Conservation (phyloP, 192 early-diverging fungal genomes). For the Allomyces javanicus region DNA sequence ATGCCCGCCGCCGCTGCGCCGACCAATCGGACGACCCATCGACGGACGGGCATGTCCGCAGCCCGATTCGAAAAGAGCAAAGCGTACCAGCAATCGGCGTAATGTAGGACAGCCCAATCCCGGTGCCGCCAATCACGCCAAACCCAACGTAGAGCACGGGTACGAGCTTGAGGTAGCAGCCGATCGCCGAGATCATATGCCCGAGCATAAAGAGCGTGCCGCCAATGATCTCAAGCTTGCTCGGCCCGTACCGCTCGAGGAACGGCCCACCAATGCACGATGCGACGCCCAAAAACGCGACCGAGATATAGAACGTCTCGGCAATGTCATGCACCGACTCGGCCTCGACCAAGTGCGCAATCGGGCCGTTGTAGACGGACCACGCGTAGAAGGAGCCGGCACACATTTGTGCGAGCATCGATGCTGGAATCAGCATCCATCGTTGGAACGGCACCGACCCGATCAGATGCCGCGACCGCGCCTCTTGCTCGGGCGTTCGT, state of each 20-base stretch:
- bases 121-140: conserved; percentile 36
- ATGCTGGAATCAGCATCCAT: conserved; percentile 36
- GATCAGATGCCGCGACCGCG: conserved; percentile 7
- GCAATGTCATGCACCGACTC: conserved; percentile 20
- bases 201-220: conserved; percentile 24
- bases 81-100: conserved; percentile 21
- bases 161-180: conserved; percentile 26
- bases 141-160: conserved; percentile 43
- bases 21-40: no score
- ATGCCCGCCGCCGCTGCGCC: no score
- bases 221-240: conserved; percentile 23
- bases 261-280: conserved; percentile 34
- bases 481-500: no score
- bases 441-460: conserved; percentile 23
- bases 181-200: conserved; percentile 33
- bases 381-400: conserved; percentile 44
- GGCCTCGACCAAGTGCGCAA: conserved; percentile 20
- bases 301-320: conserved; percentile 40
- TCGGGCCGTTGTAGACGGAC: conserved; percentile 40
- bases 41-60: no score
- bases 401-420: conserved; percentile 36
- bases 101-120: conserved; percentile 43
- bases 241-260: conserved; percentile 37
- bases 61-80: not conserved
- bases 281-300: conserved; percentile 31